Evolutionary conservation across 441 rosid species (phyloP).

Genomic region (Biscutella laevigata): DNA sequence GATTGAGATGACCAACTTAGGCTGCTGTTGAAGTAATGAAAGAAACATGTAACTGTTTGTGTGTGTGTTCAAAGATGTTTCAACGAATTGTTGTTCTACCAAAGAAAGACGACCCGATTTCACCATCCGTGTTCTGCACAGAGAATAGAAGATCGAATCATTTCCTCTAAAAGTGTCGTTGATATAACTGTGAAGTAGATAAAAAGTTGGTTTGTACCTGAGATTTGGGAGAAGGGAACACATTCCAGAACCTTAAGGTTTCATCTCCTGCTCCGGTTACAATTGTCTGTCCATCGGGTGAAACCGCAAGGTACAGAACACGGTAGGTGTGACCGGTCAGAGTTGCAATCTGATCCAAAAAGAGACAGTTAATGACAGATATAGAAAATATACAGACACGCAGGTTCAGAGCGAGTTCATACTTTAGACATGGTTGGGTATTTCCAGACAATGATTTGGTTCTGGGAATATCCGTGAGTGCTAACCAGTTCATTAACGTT

Average conservation of each 20-base stretch:
- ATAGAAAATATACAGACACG: not conserved
- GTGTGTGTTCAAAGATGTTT: constrained; percentile 11
- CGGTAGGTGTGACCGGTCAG: constrained; percentile 87
- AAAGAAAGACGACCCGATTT: constrained; percentile 73
- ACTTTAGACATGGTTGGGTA: constrained; percentile 96
- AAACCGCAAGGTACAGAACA: constrained; percentile 90
- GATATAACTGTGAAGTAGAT: no score
- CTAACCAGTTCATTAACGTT: constrained; percentile 91
- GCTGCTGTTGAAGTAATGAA: constrained; percentile 20
- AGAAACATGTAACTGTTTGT: constrained; percentile 12
- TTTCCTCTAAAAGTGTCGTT: not conserved
- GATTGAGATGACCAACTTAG: constrained; percentile 30
- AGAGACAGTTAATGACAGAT: not conserved
- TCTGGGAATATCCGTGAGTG: constrained; percentile 95
- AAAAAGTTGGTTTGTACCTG: constrained; percentile 38
- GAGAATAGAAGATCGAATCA: not conserved
- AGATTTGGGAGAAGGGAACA: constrained; percentile 86
- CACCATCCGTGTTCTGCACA: constrained; percentile 71
- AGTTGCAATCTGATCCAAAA: constrained; percentile 68
- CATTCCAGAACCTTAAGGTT: constrained; percentile 92
- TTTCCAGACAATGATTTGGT: constrained; percentile 94
- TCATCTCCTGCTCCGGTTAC: constrained; percentile 98
- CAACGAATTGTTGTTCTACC: constrained; percentile 79
- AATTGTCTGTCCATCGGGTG: constrained; percentile 97
- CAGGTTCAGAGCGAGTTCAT: not conserved